A percentile compares a stretch with the other conserved stretches of the same genome.
phyloP scores from a whole-genome alignment of 805 yeast genomes.

The Pichia ethanolica region DNA sequence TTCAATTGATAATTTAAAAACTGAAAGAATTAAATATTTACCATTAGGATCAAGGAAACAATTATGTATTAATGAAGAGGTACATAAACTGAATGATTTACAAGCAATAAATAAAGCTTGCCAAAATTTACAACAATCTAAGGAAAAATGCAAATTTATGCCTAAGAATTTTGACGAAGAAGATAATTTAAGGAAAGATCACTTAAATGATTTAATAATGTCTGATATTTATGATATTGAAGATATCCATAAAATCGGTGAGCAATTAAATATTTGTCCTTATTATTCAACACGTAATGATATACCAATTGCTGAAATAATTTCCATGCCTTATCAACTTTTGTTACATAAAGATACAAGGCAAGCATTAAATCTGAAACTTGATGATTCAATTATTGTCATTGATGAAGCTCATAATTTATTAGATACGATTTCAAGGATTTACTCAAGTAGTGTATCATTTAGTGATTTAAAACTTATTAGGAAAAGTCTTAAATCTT shows the following conservation, averaged over 20 bases:
- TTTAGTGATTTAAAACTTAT: constrained; percentile 40
- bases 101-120: constrained; percentile 75
- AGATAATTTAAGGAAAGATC: constrained; percentile 27
- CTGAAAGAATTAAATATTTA: constrained; percentile 56
- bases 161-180: constrained; percentile 28
- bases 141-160: constrained; percentile 34
- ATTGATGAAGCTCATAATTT: constrained; percentile 93
- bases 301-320: constrained; percentile 55
- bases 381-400: constrained; percentile 61
- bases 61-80: constrained; percentile 65
- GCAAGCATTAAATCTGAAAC: constrained; percentile 46
- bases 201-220: constrained; percentile 49
- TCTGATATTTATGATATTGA: constrained; percentile 69
- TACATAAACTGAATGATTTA: constrained; percentile 39
- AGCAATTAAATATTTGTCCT: constrained; percentile 57
- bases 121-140: constrained; percentile 50
- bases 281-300: constrained; percentile 67
- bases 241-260: constrained; percentile 60
- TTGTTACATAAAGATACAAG: constrained; percentile 57
- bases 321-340: constrained; percentile 82
- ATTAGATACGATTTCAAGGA: constrained; percentile 62
- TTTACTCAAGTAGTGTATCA: constrained; percentile 58
- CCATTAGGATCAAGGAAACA: constrained; percentile 84
- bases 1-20: constrained; percentile 32
- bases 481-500: constrained; percentile 42